Percentiles rank a stretch among this genome's conserved stretches.
Evolutionary conservation across 2,329 filamentous ascomycete genomes (phyloP).

Genomic region (Hypoxylon sp.): DNA sequence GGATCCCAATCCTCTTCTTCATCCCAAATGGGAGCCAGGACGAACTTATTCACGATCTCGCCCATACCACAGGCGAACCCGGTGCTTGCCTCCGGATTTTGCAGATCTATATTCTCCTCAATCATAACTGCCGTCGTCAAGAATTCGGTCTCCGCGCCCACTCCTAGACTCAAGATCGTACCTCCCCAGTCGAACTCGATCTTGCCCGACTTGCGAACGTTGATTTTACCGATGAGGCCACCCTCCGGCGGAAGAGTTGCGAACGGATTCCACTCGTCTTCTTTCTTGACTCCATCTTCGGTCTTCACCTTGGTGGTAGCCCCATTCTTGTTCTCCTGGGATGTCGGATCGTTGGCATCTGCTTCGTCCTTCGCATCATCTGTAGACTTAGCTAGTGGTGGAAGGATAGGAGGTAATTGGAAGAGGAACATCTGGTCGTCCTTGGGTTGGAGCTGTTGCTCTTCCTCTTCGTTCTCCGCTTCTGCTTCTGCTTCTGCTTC

Average conservation of each 20-base stretch:
- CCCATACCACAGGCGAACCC: slow-evolving; percentile 74
- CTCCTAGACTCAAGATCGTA: slow-evolving; percentile 67
- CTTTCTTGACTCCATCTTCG: slow-evolving; percentile 47
- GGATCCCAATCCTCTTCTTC: slow-evolving; percentile 71
- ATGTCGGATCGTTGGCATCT: slow-evolving; percentile 49
- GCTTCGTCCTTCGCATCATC: slow-evolving; percentile 43
- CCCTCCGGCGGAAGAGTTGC: slow-evolving; percentile 63
- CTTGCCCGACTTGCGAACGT: slow-evolving; percentile 73
- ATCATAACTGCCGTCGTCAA: slow-evolving; percentile 72
- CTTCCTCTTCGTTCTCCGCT: slow-evolving; percentile 17
- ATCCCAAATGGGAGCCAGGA: slow-evolving; percentile 70
- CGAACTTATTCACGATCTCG: slow-evolving; percentile 73
- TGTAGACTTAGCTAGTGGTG: slow-evolving; percentile 62
- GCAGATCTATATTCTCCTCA: slow-evolving; percentile 66
- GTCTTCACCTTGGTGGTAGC: slow-evolving; percentile 48
- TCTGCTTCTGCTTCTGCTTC: slow-evolving; percentile 19
- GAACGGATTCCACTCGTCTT: slow-evolving; percentile 52
- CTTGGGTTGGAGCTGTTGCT: slow-evolving; percentile 43
- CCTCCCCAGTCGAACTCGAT: slow-evolving; percentile 76
- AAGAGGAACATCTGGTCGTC: slow-evolving; percentile 75
- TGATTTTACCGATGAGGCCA: slow-evolving; percentile 72
- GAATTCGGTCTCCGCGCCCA: slow-evolving; percentile 66
- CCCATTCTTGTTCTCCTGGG: slow-evolving; percentile 22
- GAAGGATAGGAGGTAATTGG: slow-evolving; percentile 74
- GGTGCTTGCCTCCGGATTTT: slow-evolving; percentile 60